These are phyloP conservation scores for Gigaspora rosea DNA, from an alignment of 192 early-diverging fungal genomes.

Conservation along the genomic window DNA sequence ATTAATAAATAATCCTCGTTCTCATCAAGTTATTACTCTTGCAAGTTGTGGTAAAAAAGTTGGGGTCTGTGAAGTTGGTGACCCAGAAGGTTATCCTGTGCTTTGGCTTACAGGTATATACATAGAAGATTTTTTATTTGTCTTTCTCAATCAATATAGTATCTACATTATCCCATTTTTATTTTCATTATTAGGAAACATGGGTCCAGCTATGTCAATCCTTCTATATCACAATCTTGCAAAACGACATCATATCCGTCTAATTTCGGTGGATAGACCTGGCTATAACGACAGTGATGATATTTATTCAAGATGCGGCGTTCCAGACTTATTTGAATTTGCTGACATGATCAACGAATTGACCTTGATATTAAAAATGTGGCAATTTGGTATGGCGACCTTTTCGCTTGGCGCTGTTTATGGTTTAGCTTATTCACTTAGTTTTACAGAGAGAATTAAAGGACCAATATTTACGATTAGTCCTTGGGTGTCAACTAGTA, in stretches of 20 bases:
- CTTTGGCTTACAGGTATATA: constrained; percentile 28
- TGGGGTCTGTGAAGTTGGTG: constrained; percentile 27
- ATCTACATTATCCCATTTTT: neutral
- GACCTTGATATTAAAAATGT: constrained; percentile 21
- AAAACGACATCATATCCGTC: constrained; percentile 13
- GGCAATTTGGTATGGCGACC: constrained; percentile 22
- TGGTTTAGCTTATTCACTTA: constrained; percentile 26
- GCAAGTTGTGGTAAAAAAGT: constrained; percentile 19
- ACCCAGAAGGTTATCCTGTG: constrained; percentile 26
- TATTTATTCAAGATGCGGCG: constrained; percentile 13
- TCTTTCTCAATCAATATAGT: neutral
- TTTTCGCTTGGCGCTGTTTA: constrained; percentile 32
- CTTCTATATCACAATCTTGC: constrained; percentile 29
- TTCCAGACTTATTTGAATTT: constrained; percentile 31
- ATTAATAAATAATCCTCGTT: constrained; percentile 24
- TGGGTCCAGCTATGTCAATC: constrained; percentile 28
- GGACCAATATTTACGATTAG: constrained; percentile 23
- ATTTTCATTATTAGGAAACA: constrained; percentile 13
- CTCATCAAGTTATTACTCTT: constrained; percentile 26
- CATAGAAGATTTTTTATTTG: neutral
- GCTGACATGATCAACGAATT: constrained; percentile 29
- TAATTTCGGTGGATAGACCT: constrained; percentile 26
- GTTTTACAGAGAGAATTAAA: constrained; percentile 24
- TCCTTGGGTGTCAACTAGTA: constrained; percentile 29
- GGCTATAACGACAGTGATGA: constrained; percentile 27